Percentiles rank a stretch among this genome's conserved stretches.
Evolutionary conservation across 2,329 filamentous ascomycete species (phyloP).

Genomic region (Talaromyces sp.): DNA sequence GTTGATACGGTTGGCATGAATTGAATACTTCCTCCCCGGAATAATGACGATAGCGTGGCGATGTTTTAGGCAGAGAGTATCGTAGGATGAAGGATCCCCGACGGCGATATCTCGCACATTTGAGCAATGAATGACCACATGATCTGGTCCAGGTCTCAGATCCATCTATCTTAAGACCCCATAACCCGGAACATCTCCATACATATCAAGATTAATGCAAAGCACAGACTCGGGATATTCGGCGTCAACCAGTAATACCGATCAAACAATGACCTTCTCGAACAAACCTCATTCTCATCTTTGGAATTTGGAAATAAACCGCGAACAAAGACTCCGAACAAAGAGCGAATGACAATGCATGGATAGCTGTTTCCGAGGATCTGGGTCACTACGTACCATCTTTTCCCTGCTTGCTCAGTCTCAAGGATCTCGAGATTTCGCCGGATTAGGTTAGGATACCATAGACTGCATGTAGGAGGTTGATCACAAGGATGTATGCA

Average conservation of each 20-base stretch:
- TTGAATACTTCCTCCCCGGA: not conserved
- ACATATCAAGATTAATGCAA: not conserved
- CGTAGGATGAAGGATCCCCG: not conserved
- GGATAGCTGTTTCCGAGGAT: not conserved
- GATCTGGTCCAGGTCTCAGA: not conserved
- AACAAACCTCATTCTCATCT: not conserved
- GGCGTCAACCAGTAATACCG: not conserved
- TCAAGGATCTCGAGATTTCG: not conserved
- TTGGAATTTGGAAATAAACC: too few species aligned
- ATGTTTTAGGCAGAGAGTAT: not conserved
- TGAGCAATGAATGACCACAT: not conserved
- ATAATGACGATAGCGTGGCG: not conserved
- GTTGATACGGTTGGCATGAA: not conserved
- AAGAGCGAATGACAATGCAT: not conserved
- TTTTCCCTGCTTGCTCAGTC: not conserved
- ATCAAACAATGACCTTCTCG: not conserved
- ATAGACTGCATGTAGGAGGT: not conserved
- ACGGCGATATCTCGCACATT: slow-evolving; percentile 5
- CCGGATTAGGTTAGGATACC: not conserved
- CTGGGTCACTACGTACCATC: not conserved
- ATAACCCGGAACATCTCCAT: not conserved
- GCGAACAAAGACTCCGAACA: not conserved
- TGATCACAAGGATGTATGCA: not conserved
- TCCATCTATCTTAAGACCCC: not conserved
- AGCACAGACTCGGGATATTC: not conserved